Base-by-base conservation (phyloP, 106 monocot species). In the Dendrobium catenatum region DNA sequence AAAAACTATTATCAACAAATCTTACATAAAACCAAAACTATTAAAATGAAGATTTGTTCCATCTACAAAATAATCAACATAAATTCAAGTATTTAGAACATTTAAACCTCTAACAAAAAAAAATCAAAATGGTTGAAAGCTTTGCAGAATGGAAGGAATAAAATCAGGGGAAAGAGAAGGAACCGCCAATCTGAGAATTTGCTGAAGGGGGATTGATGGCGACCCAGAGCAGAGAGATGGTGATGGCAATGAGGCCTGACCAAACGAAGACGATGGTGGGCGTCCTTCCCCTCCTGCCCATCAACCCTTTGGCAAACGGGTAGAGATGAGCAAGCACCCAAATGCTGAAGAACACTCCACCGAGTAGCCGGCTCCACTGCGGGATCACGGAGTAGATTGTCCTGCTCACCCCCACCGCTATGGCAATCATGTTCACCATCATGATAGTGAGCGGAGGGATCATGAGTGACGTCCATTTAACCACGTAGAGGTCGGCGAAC, bases 341-440 rank as follows among this genome's bases (percentile, higher is more conserved):
- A 77, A 92, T 80, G 82, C 89, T 89, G 82, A 92, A 92, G 89
- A 92, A 92, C 29, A 87, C 87, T 20, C 89, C 91, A 3, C 87
- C 91, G 6, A 89, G 55, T 48, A 91, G 83, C 76, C 80, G 73
- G 83, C 91, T 89, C 91, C 91, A 91, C 87, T 89, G 87, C 13
- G 92, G 92, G n/a, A 92, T 81, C 61, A 74, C 73, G 15, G 83
- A 82, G 76, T 92, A 87, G 13, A 92, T 87, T 0, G 89, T 92
- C 33, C 92, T 73, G 68, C 89, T 91, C n/a, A 91, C 42, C 44
- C 89, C 91, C 9, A 91, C 87, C 0, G 87, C 85, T 15, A 91
- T 89, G 9, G 87, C 91, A 7, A 91, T 87, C 61, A 87, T 46
- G 72, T 91, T 91, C 76, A 89, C 83, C 87, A 91, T 91, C 42